Evolutionary conservation across 306 rosid species (phyloP).

Genomic region (Quercus variabilis): DNA sequence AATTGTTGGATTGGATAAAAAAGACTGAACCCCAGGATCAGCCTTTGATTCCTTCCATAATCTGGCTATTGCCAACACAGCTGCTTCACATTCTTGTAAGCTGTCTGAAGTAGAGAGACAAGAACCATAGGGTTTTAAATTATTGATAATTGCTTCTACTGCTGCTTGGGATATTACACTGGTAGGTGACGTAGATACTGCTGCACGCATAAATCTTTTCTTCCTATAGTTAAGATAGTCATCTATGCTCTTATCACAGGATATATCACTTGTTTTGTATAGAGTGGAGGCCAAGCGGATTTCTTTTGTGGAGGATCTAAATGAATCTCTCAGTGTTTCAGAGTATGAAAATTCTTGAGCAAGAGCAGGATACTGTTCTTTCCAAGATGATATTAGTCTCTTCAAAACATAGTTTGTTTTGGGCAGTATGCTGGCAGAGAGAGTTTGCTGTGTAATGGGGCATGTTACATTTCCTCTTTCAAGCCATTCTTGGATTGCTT

Average conservation of each 20-base stretch:
- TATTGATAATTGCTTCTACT: constrained; percentile 61
- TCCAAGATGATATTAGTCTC: constrained; percentile 91
- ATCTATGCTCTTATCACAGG: constrained; percentile 34
- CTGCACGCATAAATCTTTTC: constrained; percentile 49
- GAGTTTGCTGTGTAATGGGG: constrained; percentile 78
- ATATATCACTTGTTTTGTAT: constrained; percentile 32
- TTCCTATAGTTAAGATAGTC: constrained; percentile 48
- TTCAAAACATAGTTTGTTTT: constrained; percentile 90
- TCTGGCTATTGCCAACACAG: constrained; percentile 62
- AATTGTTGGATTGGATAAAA: constrained; percentile 64
- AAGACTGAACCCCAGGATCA: constrained; percentile 63
- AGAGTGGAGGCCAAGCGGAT: constrained; percentile 31
- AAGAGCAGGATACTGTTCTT: constrained; percentile 72
- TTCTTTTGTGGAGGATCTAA: constrained; percentile 40
- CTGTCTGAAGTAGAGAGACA: constrained; percentile 76
- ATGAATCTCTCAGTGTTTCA: constrained; percentile 49
- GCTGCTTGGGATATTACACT: constrained; percentile 86
- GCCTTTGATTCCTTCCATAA: constrained; percentile 79
- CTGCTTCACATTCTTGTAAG: constrained; percentile 72
- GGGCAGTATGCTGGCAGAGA: constrained; percentile 61
- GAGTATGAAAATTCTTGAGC: constrained; percentile 59
- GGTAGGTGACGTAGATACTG: constrained; percentile 58
- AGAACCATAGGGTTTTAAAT: constrained; percentile 61
- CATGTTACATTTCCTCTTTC: constrained; percentile 87
- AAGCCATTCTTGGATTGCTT: constrained; percentile 93